These are phyloP conservation scores for Dimocarpus longan DNA, from an alignment of 345 rosid genomes.

Conservation along the genomic window DNA sequence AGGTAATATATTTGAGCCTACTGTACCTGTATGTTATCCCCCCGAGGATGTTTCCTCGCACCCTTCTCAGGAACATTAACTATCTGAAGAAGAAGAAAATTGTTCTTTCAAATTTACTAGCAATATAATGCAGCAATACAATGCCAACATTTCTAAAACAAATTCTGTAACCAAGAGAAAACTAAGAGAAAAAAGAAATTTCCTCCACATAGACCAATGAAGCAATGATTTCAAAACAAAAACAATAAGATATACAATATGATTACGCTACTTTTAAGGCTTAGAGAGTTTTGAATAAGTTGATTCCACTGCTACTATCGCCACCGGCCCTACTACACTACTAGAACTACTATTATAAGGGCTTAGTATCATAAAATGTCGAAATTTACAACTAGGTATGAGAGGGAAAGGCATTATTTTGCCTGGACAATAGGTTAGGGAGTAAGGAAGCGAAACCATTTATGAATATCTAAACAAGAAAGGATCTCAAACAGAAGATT, in stretches of 20 bases:
- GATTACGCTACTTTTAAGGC: not conserved
- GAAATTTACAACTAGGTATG: not conserved
- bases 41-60: constrained; percentile 97
- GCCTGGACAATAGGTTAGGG: not conserved
- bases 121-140: constrained; percentile 8
- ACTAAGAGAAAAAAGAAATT: not conserved
- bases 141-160: not conserved
- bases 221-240: not conserved
- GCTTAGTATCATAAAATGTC: not conserved
- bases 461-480: not conserved
- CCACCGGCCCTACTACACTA: not conserved
- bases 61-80: constrained; percentile 99
- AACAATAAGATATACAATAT: not conserved
- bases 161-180: not conserved
- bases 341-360: too few relatives aligned
- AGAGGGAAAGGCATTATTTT: not conserved
- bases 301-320: not conserved
- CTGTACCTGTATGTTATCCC: constrained; percentile 90
- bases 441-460: not conserved
- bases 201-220: not conserved
- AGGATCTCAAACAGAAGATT: not conserved
- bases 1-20: not conserved
- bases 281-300: not conserved
- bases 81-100: constrained; percentile 52
- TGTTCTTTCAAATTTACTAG: constrained; percentile 18